Conservation (phyloP, 2,329 filamentous ascomycete genomes). For the Paraphaeosphaeria sporulosa region DNA sequence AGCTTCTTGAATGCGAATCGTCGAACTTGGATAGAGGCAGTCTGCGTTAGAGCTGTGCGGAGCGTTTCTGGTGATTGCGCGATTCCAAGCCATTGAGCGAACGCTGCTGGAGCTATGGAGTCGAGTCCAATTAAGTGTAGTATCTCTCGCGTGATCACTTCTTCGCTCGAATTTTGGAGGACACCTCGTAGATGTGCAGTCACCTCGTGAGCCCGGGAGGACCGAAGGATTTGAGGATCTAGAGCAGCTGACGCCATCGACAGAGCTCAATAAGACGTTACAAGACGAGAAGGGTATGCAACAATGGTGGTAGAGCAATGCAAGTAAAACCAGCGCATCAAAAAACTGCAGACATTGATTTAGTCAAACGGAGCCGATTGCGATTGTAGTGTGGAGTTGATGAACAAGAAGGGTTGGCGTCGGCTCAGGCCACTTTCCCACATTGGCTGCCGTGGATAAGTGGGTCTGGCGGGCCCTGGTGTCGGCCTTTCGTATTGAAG, state of each 20-base stretch:
- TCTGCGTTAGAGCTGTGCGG: constrained; percentile 29
- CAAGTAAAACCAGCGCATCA: no score
- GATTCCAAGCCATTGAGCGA: constrained; percentile 36
- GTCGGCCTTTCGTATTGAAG: background rate
- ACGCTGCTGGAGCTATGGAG: constrained; percentile 27
- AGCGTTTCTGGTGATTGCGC: constrained; percentile 27
- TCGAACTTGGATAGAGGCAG: constrained; percentile 32
- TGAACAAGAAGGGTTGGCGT: background rate
- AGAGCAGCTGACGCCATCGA: constrained; percentile 1
- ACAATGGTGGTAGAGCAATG: background rate
- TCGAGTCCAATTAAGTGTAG: constrained; percentile 9
- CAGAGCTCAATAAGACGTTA: background rate
- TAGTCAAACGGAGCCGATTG: background rate
- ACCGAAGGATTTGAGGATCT: constrained; percentile 5
- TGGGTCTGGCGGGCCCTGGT: background rate
- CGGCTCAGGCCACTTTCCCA: background rate
- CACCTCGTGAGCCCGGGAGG: constrained; percentile 8
- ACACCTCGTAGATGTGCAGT: constrained; percentile 8
- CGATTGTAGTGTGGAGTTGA: background rate
- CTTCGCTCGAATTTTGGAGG: background rate
- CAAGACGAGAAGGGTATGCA: no score
- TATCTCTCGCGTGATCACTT: constrained; percentile 7
- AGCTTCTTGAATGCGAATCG: constrained; percentile 29
- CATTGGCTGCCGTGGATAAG: background rate
- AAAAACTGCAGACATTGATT: background rate